phyloP scores from a whole-genome alignment of 345 rosid species.

The Lepidium aucheri region DNA sequence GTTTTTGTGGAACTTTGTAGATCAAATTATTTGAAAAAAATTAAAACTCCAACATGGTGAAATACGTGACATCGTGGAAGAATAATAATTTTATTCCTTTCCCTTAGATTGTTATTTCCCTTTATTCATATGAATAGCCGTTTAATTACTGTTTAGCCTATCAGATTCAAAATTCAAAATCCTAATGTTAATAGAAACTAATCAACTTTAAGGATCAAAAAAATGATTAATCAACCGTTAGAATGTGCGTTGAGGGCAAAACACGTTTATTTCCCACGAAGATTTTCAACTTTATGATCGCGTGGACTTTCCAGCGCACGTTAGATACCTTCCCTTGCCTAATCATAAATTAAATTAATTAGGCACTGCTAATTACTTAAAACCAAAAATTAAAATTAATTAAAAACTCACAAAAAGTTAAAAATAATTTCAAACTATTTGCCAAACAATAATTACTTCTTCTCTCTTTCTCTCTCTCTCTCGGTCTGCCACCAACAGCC shows the following conservation, averaged over 20 bases:
- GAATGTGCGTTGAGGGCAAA: constrained; percentile 4
- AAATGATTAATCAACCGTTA: not conserved
- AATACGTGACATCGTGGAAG: not conserved
- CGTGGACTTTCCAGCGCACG: constrained; percentile 29
- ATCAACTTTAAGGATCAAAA: not conserved
- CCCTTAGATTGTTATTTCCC: not conserved
- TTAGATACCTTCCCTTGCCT: constrained; percentile 16
- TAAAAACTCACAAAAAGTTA: not conserved
- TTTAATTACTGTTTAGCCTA: too few relatives aligned
- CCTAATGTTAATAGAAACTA: not conserved
- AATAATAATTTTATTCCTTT: too few relatives aligned
- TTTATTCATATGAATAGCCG: not conserved
- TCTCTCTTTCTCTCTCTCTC: constrained; percentile 17
- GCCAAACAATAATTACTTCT: constrained; percentile 21
- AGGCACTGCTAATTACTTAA: not conserved
- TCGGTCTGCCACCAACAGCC: constrained; percentile 25
- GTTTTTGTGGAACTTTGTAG: too few relatives aligned
- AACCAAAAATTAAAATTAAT: constrained; percentile 7
- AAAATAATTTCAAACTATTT: constrained; percentile 13
- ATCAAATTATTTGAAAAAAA: too few relatives aligned
- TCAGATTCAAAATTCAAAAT: constrained; percentile 17
- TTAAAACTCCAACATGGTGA: too few relatives aligned
- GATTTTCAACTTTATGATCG: constrained; percentile 1
- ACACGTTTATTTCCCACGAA: constrained; percentile 19
- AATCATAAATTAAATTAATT: not conserved